phyloP scores from a whole-genome alignment of 2,329 filamentous ascomycete species.

The Ascomycota sp. region DNA sequence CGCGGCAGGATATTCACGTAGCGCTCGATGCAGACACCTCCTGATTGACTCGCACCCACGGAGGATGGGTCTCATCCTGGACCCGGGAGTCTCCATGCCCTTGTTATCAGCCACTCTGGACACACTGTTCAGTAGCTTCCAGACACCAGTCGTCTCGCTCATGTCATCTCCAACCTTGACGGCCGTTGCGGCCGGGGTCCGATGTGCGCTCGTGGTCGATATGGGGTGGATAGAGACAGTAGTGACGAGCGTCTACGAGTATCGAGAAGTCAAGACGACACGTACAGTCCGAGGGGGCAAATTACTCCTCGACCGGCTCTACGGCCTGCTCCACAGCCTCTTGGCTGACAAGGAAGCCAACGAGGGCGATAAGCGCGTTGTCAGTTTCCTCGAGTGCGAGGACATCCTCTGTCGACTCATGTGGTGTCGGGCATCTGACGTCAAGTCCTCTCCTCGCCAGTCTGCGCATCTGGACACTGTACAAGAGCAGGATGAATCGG shows the following conservation, averaged over 20 bases:
- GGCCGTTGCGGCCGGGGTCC: constrained; percentile 58
- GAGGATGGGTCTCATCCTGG: constrained; percentile 54
- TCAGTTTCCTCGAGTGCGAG: constrained; percentile 63
- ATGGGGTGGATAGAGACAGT: constrained; percentile 84
- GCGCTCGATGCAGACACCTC: constrained; percentile 25
- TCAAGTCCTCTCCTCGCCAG: constrained; percentile 13
- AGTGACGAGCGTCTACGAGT: constrained; percentile 77
- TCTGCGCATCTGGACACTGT: constrained; percentile 25
- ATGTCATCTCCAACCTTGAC: constrained; percentile 58
- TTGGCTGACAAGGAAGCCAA: constrained; percentile 11
- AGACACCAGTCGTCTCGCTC: constrained; percentile 61
- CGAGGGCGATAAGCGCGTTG: constrained; percentile 12
- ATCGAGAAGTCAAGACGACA: constrained; percentile 53
- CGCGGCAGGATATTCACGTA: not conserved
- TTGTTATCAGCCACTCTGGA: constrained; percentile 57
- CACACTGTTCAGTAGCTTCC: constrained; percentile 62
- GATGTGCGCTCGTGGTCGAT: constrained; percentile 74
- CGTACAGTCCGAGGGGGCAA: constrained; percentile 59
- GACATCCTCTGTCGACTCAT: constrained; percentile 55
- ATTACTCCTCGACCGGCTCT: constrained; percentile 47
- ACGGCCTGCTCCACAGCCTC: constrained; percentile 30
- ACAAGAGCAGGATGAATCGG: constrained; percentile 35
- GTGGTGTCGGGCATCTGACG: constrained; percentile 41
- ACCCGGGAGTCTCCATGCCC: constrained; percentile 57
- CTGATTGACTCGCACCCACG: constrained; percentile 58